Evolutionary conservation across 1,284 basidiomycete genomes (phyloP).

Genomic region (Pulveroboletus sp.): DNA sequence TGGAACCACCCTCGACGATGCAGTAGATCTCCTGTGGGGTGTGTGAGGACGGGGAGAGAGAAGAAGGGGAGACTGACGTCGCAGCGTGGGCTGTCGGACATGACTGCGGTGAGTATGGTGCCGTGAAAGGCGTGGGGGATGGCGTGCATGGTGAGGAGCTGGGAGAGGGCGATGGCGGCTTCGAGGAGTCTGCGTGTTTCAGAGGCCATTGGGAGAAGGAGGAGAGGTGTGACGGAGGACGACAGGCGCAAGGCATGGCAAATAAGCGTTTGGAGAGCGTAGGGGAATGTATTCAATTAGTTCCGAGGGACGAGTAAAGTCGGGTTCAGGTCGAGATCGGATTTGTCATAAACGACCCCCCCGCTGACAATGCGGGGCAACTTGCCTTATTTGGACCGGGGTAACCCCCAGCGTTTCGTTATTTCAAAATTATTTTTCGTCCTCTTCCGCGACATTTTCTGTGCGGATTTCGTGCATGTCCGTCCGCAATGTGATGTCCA

Average conservation of each 20-base stretch:
- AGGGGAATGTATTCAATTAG: constrained; percentile 24
- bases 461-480: constrained; percentile 8
- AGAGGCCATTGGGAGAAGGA: constrained; percentile 40
- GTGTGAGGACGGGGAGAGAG: background rate
- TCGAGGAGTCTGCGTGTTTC: constrained; percentile 53
- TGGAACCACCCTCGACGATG: constrained; percentile 53
- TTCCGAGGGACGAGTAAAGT: constrained; percentile 28
- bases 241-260: constrained; percentile 20
- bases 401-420: constrained; percentile 20
- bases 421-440: constrained; percentile 31
- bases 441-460: constrained; percentile 15
- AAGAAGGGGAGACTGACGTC: constrained; percentile 42
- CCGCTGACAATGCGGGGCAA: constrained; percentile 18
- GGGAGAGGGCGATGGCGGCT: constrained; percentile 51
- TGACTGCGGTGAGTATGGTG: constrained; percentile 50
- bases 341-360: constrained; percentile 8
- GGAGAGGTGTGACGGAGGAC: constrained; percentile 5
- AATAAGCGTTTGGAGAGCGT: constrained; percentile 24
- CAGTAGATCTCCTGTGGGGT: constrained; percentile 53
- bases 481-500: constrained; percentile 34
- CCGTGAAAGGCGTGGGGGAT: constrained; percentile 59
- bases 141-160: constrained; percentile 40
- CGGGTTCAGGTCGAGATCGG: constrained; percentile 24
- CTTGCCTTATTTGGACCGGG: constrained; percentile 13
- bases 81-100: constrained; percentile 46